A percentile compares a stretch with the other conserved stretches of the same genome.
phyloP scores from a whole-genome alignment of 257 asterid genomes.

The Fraxinus anomala region DNA sequence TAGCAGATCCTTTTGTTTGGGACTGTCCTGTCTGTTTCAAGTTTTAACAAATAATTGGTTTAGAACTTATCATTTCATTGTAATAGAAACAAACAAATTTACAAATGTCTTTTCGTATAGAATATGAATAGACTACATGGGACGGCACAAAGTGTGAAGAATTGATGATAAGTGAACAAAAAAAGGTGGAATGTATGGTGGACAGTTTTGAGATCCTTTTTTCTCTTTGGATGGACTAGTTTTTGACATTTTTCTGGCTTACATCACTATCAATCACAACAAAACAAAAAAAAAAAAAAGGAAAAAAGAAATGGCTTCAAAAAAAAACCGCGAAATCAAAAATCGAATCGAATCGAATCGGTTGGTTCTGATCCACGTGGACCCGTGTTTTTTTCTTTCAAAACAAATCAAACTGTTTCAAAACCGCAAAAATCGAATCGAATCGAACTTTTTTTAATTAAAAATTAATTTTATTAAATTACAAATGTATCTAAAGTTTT shows the following conservation, averaged over 20 bases:
- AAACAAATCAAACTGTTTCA: no score
- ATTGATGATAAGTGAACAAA: not conserved
- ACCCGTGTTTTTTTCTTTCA: no score
- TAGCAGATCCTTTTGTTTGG: conserved; percentile 10
- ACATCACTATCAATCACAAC: not conserved
- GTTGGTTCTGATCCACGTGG: no score
- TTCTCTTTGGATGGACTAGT: not conserved
- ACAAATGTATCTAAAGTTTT: no score
- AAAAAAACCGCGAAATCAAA: no score
- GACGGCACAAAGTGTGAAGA: conserved; percentile 8
- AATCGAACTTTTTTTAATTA: no score
- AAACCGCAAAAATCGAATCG: no score
- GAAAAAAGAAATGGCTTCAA: no score
- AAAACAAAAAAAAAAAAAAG: not conserved
- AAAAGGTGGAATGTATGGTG: not conserved
- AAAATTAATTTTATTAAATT: no score
- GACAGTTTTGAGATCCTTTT: not conserved
- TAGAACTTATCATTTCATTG: not conserved
- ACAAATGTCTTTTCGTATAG: not conserved
- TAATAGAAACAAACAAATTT: not conserved
- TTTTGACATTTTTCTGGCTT: not conserved
- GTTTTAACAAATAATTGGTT: conserved; percentile 14
- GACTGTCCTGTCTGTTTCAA: conserved; percentile 27
- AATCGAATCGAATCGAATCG: no score
- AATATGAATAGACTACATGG: not conserved